Conservation (phyloP, 176 grass and related monocot species). For the Juncus effusus region DNA sequence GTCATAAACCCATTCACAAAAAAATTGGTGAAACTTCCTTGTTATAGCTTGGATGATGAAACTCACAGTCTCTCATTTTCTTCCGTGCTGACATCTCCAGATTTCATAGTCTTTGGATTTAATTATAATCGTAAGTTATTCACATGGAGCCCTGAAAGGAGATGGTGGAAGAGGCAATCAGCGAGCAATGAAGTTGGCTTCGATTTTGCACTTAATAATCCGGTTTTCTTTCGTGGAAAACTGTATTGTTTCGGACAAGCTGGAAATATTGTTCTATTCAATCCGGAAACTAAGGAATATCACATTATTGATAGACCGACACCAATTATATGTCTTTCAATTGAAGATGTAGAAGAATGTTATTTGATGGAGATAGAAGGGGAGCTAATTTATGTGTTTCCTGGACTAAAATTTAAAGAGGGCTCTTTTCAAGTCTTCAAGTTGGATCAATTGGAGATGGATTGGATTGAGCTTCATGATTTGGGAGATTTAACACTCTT, state of each 20-base stretch:
- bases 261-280: neutral
- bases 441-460: neutral
- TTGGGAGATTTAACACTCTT: neutral
- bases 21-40: neutral
- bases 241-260: neutral
- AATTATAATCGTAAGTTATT: neutral
- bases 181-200: neutral
- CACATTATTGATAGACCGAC: neutral
- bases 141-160: neutral
- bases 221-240: neutral
- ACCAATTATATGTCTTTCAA: neutral
- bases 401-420: neutral
- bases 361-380: too few species aligned
- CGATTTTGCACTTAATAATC: neutral
- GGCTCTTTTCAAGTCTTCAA: neutral
- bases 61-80: neutral
- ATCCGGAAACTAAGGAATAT: neutral
- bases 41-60: neutral
- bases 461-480: neutral
- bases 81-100: neutral
- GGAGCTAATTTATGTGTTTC: neutral
- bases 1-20: constrained; percentile 3
- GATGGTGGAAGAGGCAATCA: neutral
- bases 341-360: neutral
- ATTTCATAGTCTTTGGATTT: neutral